Evolutionary conservation across 768 basidiomycete genomes (phyloP).

Genomic region (Clathrus columnatus): DNA sequence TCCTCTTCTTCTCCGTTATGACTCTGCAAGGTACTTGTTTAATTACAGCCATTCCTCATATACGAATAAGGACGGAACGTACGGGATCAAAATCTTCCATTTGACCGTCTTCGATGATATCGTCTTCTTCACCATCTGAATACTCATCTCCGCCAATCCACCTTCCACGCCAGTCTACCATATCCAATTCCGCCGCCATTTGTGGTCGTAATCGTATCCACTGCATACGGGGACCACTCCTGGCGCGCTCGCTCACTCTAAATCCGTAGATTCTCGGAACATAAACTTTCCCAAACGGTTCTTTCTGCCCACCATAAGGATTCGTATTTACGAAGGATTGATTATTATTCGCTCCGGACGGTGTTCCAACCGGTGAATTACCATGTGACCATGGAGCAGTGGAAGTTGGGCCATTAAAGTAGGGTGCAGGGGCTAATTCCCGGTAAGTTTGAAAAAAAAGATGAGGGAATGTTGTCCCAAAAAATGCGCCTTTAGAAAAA

Average conservation of each 20-base stretch:
- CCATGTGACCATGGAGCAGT: conserved; percentile 46
- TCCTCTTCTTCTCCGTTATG: conserved; percentile 39
- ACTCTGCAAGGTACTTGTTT: conserved; percentile 23
- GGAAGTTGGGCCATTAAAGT: conserved; percentile 62
- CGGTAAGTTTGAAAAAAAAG: conserved; percentile 98
- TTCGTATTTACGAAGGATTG: conserved; percentile 79
- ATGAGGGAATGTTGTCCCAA: conserved; percentile 98
- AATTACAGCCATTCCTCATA: neutral
- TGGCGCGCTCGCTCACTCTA: conserved; percentile 91
- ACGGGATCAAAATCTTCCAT: conserved; percentile 88
- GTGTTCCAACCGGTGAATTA: conserved; percentile 39
- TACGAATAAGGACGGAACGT: conserved; percentile 19
- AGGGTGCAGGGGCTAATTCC: conserved; percentile 89
- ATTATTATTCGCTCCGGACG: conserved; percentile 36
- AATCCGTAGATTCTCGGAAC: conserved; percentile 94
- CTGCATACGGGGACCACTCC: conserved; percentile 92
- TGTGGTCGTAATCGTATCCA: conserved; percentile 89
- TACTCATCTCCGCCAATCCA: conserved; percentile 69
- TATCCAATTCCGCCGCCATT: conserved; percentile 68
- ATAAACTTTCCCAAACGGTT: conserved; percentile 80
- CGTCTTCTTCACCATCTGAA: conserved; percentile 56
- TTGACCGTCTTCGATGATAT: conserved; percentile 48
- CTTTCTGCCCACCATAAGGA: conserved; percentile 81
- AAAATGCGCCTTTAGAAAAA: conserved; percentile 74
- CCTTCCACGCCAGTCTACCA: conserved; percentile 83